Conservation (phyloP, 352 stramenopile species). For the Pythium rishiriense region DNA sequence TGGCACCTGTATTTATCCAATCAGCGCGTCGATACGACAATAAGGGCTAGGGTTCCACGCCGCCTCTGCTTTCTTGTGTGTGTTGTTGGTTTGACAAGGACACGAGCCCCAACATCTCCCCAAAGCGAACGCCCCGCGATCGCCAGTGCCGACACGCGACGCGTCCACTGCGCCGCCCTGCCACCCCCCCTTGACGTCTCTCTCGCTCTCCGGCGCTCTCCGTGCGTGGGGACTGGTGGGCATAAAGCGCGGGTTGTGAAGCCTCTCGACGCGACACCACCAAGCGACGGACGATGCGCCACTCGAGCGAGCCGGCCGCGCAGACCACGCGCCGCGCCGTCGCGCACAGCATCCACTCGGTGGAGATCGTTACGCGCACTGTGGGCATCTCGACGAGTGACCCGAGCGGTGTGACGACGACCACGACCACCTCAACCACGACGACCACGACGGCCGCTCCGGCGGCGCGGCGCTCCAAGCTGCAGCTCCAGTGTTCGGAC, state of each 20-base stretch:
- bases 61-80: constrained; percentile 7
- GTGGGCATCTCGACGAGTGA: not conserved
- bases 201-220: no score
- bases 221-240: no score
- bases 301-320: not conserved
- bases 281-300: not conserved
- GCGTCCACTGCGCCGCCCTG: no score
- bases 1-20: constrained; percentile 19
- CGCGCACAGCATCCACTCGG: constrained; percentile 9
- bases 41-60: constrained; percentile 18
- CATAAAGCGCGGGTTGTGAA: no score
- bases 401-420: not conserved
- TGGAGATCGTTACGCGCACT: constrained; percentile 17
- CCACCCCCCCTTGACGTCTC: no score
- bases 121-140: not conserved
- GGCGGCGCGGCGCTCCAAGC: constrained; percentile 42
- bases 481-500: constrained; percentile 78
- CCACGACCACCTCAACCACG: not conserved
- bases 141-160: no score
- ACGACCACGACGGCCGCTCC: constrained; percentile 1
- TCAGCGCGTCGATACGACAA: not conserved
- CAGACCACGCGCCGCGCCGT: constrained; percentile 6
- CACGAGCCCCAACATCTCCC: constrained; percentile 2
- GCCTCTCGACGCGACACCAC: no score
- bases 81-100: constrained; percentile 31